Base-by-base conservation (phyloP, 2,329 filamentous ascomycete genomes). In the Trichoderma sp. region DNA sequence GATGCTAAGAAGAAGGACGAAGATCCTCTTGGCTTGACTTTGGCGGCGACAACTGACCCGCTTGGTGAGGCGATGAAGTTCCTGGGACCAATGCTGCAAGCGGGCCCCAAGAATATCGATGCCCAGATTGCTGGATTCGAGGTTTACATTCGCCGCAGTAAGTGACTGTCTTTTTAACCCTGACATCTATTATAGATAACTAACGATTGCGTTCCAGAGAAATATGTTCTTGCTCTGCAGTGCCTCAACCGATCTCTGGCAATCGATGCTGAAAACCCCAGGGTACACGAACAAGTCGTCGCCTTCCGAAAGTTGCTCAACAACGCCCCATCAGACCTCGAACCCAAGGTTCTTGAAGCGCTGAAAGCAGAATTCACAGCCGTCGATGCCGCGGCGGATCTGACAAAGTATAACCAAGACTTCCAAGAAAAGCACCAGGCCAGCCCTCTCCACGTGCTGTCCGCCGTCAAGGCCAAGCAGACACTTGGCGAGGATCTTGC, bases 61-160 rank as follows among this genome's bases (percentile, higher is more conserved):
- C 82, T 99, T 56, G 90, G 89, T 59, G 94, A 96, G 75, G 93
- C 93, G 3, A 91, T 93, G 84, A 97, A 95, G 79, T 97, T 96
- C 78, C 80, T 99, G 68, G 84, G 81, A 19, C 94, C 92, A 3
- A 83, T 99, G 74, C 85, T 99, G 70, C 91, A 97, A 78, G 91
- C 90, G 76, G 94, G 90, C 76, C 91, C 94, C 2, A 88, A 91
- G 82, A 92, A 89, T 77, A 87, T 97, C 59, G 89, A 96, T 71
- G 92, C 88, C 27, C 96, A 99, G 81, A 86, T 90, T 72, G 88
- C 91, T 64, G 96, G 94, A 5, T 98, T 97, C 75, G 94, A 98
- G 81, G 91, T 99, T 21, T 94, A 93, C 77, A 85, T 96, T 70
- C 87, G 94, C 76, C 87, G 91, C 83, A 89, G 94, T 97, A 88